These are phyloP conservation scores for Chlamydomonas urium DNA, from an alignment of 139 green algal species.

Conservation along the genomic window DNA sequence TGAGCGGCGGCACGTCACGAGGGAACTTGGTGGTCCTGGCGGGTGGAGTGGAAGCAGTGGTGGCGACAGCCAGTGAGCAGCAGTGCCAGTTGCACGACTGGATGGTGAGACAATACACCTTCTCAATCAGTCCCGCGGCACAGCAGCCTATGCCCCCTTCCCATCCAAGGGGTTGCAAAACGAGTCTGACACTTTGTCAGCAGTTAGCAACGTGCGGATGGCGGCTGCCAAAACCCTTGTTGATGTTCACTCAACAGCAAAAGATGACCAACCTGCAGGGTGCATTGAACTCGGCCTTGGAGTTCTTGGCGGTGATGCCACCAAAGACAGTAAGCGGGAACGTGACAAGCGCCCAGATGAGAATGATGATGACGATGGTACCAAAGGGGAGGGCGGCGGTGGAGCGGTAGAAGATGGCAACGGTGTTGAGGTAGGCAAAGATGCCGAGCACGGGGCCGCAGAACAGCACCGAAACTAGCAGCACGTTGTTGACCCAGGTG, in stretches of 20 bases:
- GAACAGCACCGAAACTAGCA: slow-evolving; percentile 71
- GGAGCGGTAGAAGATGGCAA: slow-evolving; percentile 45
- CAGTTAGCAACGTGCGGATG: too few relatives aligned
- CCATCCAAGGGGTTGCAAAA: too few relatives aligned
- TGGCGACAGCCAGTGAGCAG: too few relatives aligned
- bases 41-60: too few relatives aligned
- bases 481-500: slow-evolving; percentile 74
- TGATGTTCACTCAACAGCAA: background rate
- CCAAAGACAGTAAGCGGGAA: slow-evolving; percentile 89
- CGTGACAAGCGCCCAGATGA: slow-evolving; percentile 82
- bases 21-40: slow-evolving; percentile 86
- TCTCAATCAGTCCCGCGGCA: too few relatives aligned
- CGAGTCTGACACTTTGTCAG: too few relatives aligned
- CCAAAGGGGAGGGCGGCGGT: slow-evolving; percentile 75
- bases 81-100: too few relatives aligned
- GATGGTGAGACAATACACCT: too few relatives aligned
- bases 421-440: slow-evolving; percentile 84
- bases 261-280: slow-evolving; percentile 63
- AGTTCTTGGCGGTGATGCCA: slow-evolving; percentile 66
- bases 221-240: too few relatives aligned
- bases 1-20: slow-evolving; percentile 72
- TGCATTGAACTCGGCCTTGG: slow-evolving; percentile 65
- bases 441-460: slow-evolving; percentile 70
- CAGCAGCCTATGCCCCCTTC: too few relatives aligned
- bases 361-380: slow-evolving; percentile 81